Conservation (phyloP, 176 grass and related monocot species). For the Eleusine indica region DNA sequence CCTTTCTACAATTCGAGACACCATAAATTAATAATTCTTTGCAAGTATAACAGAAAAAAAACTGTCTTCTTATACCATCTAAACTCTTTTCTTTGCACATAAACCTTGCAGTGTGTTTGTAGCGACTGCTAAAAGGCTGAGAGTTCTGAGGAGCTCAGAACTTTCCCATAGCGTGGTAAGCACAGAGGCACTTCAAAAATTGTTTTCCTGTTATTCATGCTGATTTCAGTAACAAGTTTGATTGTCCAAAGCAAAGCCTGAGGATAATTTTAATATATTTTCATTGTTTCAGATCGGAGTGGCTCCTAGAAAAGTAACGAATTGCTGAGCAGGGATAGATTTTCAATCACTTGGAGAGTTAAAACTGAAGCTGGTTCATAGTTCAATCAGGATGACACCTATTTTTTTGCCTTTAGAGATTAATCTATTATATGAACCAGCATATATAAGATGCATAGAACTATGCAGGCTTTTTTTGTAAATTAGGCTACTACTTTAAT, state of each 20-base stretch:
- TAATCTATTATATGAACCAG: constrained; percentile 44
- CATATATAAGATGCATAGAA: constrained; percentile 41
- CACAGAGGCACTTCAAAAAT: background rate
- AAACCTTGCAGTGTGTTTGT: constrained; percentile 75
- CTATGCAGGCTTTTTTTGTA: constrained; percentile 55
- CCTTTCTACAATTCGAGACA: background rate
- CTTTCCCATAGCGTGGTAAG: constrained; percentile 61
- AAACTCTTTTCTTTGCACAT: constrained; percentile 37
- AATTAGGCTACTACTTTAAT: constrained; percentile 50
- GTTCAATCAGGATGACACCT: background rate
- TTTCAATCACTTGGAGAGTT: constrained; percentile 28
- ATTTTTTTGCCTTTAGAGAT: constrained; percentile 40
- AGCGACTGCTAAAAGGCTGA: constrained; percentile 74
- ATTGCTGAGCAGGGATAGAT: constrained; percentile 30
- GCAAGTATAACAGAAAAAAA: constrained; percentile 7
- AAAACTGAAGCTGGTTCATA: constrained; percentile 25
- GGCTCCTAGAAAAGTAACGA: constrained; percentile 21
- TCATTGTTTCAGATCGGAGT: constrained; percentile 41
- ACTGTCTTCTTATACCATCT: background rate
- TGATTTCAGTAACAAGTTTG: constrained; percentile 23
- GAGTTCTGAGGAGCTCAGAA: constrained; percentile 89
- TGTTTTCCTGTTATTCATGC: background rate
- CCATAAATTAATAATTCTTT: background rate
- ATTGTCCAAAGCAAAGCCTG: constrained; percentile 25
- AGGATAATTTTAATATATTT: background rate